Evolutionary conservation across 2,329 filamentous ascomycete species (phyloP), one percentile per base, ranked within the genome.

Genomic region (Cladophialophora carrionii): DNA sequence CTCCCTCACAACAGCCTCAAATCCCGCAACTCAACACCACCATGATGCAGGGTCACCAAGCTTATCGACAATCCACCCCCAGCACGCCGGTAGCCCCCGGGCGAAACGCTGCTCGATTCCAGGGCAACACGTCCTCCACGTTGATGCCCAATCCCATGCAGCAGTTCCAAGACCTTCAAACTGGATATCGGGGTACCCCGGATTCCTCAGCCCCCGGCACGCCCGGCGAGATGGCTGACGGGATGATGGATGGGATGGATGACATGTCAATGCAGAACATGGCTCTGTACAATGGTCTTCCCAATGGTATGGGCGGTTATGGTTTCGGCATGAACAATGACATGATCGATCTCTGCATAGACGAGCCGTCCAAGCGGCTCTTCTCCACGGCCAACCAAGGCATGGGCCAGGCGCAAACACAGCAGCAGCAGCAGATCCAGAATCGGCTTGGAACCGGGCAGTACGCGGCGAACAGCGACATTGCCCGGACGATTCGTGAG

Each of bases 51-150:
- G 82, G 80, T 29, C 91, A 91, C 74, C 88, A 95, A 75, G 92
- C 90, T 14, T 85, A 97, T 65, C 89, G 91, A 64, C 91, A 88
- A 9, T 96, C 93, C 4, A 91, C 92, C 69, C 94, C 93, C 1
- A 88, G 90, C 3, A 97, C 94, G 0, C 94, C 94, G 1, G 88
- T 89, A 34, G 84, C 91, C 29, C 86, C 89, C 54, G 88, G 84
- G 72, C 82, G 83, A 48, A 79, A 80, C 66, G 78, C 77, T 61
- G 61, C 64, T 14, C 76, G 78, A 9, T 87, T 96, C 71, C 90
- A 92, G 75, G 92, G 96, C 76, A 94, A 94, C 17, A 97, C 93
- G 0, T 94, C 98, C 20, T 99, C 95, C 2, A 96, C 93, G 0
- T 84, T 98, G 64, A 90, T 90, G 65, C 91, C 91, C 0, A 89